Percentiles rank a stretch among this genome's conserved stretches.
Evolutionary conservation across 2,329 filamentous ascomycete genomes (phyloP).

Genomic region (Penicillium sp.): DNA sequence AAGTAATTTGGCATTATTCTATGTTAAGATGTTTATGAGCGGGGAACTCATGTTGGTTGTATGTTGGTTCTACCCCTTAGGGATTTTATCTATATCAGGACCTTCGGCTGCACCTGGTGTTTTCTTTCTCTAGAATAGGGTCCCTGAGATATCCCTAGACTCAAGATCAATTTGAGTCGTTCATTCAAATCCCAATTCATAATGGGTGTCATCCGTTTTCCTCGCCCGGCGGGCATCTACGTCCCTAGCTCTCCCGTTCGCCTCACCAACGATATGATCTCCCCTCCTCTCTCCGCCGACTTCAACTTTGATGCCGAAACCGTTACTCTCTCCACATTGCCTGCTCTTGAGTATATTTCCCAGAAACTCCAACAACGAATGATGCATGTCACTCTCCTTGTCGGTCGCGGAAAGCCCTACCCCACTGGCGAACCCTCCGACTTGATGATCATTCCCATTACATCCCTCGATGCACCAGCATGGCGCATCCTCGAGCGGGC

Average conservation of each 20-base stretch:
- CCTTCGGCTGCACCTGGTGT: neutral
- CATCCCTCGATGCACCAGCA: constrained; percentile 29
- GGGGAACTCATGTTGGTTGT: constrained; percentile 11
- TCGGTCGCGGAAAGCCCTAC: constrained; percentile 40
- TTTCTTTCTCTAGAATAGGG: neutral
- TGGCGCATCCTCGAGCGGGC: constrained; percentile 34
- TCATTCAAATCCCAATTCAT: constrained; percentile 1
- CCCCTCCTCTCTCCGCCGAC: constrained; percentile 38
- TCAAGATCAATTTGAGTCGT: neutral
- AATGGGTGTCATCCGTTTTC: constrained; percentile 38
- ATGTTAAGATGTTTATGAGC: constrained; percentile 12
- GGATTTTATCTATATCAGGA: constrained; percentile 16
- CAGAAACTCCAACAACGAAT: constrained; percentile 39
- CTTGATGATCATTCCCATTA: constrained; percentile 39
- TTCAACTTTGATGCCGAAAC: constrained; percentile 40
- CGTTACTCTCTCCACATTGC: constrained; percentile 35
- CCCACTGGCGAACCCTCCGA: constrained; percentile 40
- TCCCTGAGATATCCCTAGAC: neutral
- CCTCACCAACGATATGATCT: constrained; percentile 44
- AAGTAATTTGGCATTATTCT: constrained; percentile 14
- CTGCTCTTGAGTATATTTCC: constrained; percentile 43
- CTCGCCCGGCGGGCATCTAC: constrained; percentile 37
- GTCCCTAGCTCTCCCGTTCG: constrained; percentile 34
- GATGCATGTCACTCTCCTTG: constrained; percentile 42
- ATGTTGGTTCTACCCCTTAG: neutral